Percentiles rank a stretch among this genome's conserved stretches.
These are phyloP conservation scores for Microbotryum silenes-acaulis DNA, from an alignment of 1,284 basidiomycete genomes.

Conservation along the genomic window DNA sequence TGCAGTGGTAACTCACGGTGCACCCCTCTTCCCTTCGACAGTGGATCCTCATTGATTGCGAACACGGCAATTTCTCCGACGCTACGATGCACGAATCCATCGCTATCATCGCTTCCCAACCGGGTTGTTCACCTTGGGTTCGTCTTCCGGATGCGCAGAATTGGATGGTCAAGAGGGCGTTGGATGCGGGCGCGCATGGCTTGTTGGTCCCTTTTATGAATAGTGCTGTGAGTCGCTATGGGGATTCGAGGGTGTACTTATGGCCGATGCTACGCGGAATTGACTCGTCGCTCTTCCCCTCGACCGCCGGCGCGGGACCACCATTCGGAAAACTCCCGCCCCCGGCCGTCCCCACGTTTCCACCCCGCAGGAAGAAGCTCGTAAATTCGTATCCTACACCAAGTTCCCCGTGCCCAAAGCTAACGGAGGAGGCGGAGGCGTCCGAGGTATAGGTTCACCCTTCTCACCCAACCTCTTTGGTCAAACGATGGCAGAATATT, in stretches of 20 bases:
- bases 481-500: slow-evolving; percentile 35
- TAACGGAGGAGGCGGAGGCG: slow-evolving; percentile 15
- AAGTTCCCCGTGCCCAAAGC: slow-evolving; percentile 29
- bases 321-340: too few relatives aligned
- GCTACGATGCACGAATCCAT: slow-evolving; percentile 35
- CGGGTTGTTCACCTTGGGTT: slow-evolving; percentile 39
- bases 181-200: slow-evolving; percentile 41
- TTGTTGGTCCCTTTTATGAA: slow-evolving; percentile 39
- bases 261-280: too few relatives aligned
- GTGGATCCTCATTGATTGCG: slow-evolving; percentile 12
- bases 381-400: slow-evolving; percentile 29
- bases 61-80: slow-evolving; percentile 36
- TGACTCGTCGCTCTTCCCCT: too few relatives aligned
- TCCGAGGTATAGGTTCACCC: slow-evolving; percentile 37
- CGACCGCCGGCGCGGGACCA: too few relatives aligned
- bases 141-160: slow-evolving; percentile 39
- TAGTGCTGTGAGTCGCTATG: slow-evolving; percentile 26
- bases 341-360: not conserved
- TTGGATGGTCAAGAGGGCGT: slow-evolving; percentile 41
- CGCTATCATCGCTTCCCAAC: slow-evolving; percentile 28
- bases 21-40: slow-evolving; percentile 13
- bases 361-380: slow-evolving; percentile 23
- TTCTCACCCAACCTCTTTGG: slow-evolving; percentile 38
- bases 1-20: slow-evolving; percentile 32
- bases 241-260: not conserved